A percentile compares a stretch with the other conserved stretches of the same genome.
phyloP scores from a whole-genome alignment of 1,284 basidiomycete genomes.

The Irpex lacteus region DNA sequence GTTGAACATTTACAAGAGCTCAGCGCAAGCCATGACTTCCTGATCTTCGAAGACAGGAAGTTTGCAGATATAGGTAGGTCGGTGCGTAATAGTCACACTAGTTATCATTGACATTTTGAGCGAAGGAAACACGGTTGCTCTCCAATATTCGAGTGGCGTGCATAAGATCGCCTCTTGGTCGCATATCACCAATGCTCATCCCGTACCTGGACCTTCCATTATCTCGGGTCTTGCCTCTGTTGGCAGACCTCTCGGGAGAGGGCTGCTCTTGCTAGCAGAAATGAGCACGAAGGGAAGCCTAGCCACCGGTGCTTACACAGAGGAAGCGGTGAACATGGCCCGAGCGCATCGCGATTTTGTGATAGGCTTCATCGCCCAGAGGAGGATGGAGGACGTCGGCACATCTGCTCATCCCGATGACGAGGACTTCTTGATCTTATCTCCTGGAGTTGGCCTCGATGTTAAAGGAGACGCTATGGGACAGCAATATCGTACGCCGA shows the following conservation, averaged over 20 bases:
- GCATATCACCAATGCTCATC: conserved; percentile 96
- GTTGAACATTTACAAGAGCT: conserved; percentile 72
- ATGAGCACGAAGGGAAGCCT: conserved; percentile 94
- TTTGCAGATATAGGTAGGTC: conserved; percentile 95
- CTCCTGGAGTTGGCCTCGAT: conserved; percentile 92
- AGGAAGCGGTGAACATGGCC: conserved; percentile 86
- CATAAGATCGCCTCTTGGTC: conserved; percentile 96
- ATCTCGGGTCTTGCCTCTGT: conserved; percentile 86
- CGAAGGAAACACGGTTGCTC: conserved; percentile 90
- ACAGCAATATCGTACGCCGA: conserved; percentile 95
- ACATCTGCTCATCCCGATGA: conserved; percentile 31
- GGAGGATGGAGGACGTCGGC: conserved; percentile 72
- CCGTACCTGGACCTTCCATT: conserved; percentile 92
- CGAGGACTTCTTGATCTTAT: conserved; percentile 88
- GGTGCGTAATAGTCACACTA: not conserved
- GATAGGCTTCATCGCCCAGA: conserved; percentile 93
- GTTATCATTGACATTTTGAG: not conserved
- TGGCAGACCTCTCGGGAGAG: conserved; percentile 82
- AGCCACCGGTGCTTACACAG: conserved; percentile 83
- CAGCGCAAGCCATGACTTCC: conserved; percentile 84
- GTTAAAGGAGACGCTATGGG: conserved; percentile 85
- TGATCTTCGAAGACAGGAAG: conserved; percentile 98
- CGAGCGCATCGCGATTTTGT: conserved; percentile 82
- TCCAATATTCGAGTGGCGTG: conserved; percentile 93
- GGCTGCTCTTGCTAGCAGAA: conserved; percentile 90